phyloP scores from a whole-genome alignment of 768 basidiomycete species.

The Phanerochaete sordida region DNA sequence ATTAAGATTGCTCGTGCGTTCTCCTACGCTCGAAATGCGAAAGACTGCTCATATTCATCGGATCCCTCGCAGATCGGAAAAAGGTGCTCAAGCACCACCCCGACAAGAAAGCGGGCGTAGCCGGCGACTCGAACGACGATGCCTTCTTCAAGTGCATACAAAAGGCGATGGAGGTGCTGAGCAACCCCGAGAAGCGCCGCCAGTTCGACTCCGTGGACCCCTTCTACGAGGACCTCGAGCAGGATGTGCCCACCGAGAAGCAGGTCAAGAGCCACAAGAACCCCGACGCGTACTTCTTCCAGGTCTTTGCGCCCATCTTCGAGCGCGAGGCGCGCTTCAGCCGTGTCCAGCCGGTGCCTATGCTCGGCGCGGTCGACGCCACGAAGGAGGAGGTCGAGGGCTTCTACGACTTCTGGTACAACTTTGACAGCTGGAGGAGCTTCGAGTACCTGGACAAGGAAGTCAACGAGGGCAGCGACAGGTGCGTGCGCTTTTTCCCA shows the following conservation, averaged over 20 bases:
- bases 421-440: slow-evolving; percentile 97
- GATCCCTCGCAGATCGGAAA: slow-evolving; percentile 72
- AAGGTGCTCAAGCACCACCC: slow-evolving; percentile 99
- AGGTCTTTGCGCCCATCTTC: slow-evolving; percentile 75
- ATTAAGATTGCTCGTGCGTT: slow-evolving; percentile 94
- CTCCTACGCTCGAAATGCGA: background rate
- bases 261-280: slow-evolving; percentile 50
- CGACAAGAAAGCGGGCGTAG: slow-evolving; percentile 85
- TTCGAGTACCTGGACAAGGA: slow-evolving; percentile 99
- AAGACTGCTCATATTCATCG: background rate
- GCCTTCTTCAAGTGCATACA: slow-evolving; percentile 99
- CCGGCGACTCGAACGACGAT: slow-evolving; percentile 90
- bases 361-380: slow-evolving; percentile 66
- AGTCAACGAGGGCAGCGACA: slow-evolving; percentile 93
- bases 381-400: slow-evolving; percentile 80
- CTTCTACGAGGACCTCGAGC: slow-evolving; percentile 64
- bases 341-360: slow-evolving; percentile 75
- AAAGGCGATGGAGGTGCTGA: slow-evolving; percentile 95
- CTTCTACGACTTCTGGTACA: slow-evolving; percentile 99
- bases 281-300: slow-evolving; percentile 66
- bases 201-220: slow-evolving; percentile 98
- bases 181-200: slow-evolving; percentile 79
- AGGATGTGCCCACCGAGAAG: slow-evolving; percentile 66
- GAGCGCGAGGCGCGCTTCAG: slow-evolving; percentile 93
- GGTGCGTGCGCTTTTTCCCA: slow-evolving; percentile 42